phyloP scores from a whole-genome alignment of 2,329 filamentous ascomycete species.

The Pestalotiopsis sp. region DNA sequence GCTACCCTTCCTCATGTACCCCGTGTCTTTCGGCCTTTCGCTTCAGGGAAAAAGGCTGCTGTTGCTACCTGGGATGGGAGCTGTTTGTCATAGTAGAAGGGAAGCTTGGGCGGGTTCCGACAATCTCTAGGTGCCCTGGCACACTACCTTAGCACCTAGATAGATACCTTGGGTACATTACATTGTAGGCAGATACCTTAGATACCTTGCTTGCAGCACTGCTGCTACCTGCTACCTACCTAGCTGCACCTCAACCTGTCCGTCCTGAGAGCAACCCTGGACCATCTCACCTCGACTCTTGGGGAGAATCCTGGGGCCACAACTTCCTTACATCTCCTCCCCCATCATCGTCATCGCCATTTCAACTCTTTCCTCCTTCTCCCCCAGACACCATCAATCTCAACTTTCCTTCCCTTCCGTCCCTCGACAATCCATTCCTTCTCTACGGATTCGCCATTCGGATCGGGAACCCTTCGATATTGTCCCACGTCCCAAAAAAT shows the following conservation, averaged over 20 bases:
- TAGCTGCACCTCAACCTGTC: neutral
- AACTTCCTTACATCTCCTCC: conserved; percentile 23
- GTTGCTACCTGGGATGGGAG: neutral
- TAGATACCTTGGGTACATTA: too few species aligned
- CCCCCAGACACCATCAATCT: conserved; percentile 8
- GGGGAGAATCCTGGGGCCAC: conserved; percentile 2
- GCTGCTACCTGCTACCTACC: neutral
- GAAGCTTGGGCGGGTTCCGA: neutral
- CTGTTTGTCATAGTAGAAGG: neutral
- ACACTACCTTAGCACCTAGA: too few species aligned
- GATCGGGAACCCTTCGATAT: conserved; percentile 25
- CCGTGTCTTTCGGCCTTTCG: neutral
- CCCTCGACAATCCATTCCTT: conserved; percentile 29
- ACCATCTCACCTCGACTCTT: neutral
- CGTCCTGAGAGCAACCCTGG: neutral
- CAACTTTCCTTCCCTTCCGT: conserved; percentile 22
- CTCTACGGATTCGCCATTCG: conserved; percentile 18
- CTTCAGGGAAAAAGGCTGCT: conserved; percentile 4
- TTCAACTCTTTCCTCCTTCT: conserved; percentile 18
- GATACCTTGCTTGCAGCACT: too few species aligned
- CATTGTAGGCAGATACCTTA: too few species aligned
- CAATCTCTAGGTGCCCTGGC: neutral
- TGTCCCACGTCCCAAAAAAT: conserved; percentile 22
- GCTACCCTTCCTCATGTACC: neutral
- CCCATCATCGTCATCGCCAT: conserved; percentile 27